A percentile compares a stretch with the other conserved stretches of the same genome.
These are phyloP conservation scores for Chaetomiaceae sp. DNA, from an alignment of 2,329 filamentous ascomycete species.

Conservation along the genomic window DNA sequence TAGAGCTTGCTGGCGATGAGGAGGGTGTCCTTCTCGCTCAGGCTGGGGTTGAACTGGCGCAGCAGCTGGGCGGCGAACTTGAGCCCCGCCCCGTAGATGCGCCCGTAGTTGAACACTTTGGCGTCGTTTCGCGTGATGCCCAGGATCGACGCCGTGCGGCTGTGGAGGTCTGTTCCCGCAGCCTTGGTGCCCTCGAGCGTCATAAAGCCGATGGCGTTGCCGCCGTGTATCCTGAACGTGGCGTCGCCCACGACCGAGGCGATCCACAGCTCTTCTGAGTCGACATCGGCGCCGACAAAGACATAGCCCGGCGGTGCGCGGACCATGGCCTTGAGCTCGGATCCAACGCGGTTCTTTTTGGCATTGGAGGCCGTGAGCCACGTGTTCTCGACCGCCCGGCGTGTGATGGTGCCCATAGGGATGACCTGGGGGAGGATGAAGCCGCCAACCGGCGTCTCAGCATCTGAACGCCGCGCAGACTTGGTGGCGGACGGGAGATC, in stretches of 20 bases:
- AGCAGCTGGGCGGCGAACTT: slow-evolving; percentile 89
- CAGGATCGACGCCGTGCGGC: slow-evolving; percentile 83
- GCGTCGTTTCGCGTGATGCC: slow-evolving; percentile 93
- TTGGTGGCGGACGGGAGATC: slow-evolving; percentile 38
- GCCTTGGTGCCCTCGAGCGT: slow-evolving; percentile 94
- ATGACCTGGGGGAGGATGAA: slow-evolving; percentile 95
- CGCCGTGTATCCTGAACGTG: slow-evolving; percentile 90
- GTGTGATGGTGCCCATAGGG: slow-evolving; percentile 96
- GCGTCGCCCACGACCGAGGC: slow-evolving; percentile 92
- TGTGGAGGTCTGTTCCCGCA: slow-evolving; percentile 90
- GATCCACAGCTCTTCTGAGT: slow-evolving; percentile 97
- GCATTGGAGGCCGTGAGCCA: slow-evolving; percentile 98
- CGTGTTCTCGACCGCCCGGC: slow-evolving; percentile 92
- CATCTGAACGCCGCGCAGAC: slow-evolving; percentile 21
- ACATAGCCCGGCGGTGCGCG: slow-evolving; percentile 83
- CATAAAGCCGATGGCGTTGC: slow-evolving; percentile 98
- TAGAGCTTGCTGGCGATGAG: slow-evolving; percentile 78
- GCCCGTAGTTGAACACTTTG: slow-evolving; percentile 97
- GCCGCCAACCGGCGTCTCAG: slow-evolving; percentile 43
- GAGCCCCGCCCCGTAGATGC: slow-evolving; percentile 95
- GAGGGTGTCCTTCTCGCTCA: slow-evolving; percentile 75
- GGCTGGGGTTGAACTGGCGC: slow-evolving; percentile 83
- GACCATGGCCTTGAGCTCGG: slow-evolving; percentile 95
- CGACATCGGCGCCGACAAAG: slow-evolving; percentile 95
- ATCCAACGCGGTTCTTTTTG: slow-evolving; percentile 92